Evolutionary conservation across 139 green algal genomes (phyloP).

Genomic region (Coelastrella sp.): DNA sequence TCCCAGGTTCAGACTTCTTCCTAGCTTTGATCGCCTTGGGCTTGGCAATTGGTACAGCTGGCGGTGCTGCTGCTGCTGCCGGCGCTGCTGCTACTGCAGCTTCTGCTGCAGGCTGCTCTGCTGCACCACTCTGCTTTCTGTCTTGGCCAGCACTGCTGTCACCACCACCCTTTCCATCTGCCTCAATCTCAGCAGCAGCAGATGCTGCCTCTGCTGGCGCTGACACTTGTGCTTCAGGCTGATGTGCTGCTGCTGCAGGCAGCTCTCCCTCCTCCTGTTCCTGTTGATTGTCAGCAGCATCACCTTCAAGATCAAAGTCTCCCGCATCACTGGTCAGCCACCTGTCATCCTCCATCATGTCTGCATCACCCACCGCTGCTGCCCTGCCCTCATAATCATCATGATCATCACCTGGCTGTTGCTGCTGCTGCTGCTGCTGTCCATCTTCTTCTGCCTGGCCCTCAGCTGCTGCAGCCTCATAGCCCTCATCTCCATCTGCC

Average conservation of each 20-base stretch:
- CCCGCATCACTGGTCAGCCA: not conserved
- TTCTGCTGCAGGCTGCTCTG: not conserved
- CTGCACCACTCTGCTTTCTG: not conserved
- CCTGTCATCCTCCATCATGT: not conserved
- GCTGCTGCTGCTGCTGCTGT: not conserved
- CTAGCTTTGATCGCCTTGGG: not conserved
- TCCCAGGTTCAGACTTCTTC: not conserved
- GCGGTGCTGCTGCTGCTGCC: not conserved
- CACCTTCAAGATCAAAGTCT: not conserved
- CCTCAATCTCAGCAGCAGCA: not conserved
- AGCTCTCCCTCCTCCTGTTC: conserved; percentile 29
- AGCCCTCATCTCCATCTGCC: not conserved
- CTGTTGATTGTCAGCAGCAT: not conserved
- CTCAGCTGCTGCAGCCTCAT: not conserved
- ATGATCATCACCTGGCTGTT: not conserved
- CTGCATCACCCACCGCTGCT: not conserved
- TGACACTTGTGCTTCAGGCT: not conserved
- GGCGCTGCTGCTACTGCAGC: not conserved
- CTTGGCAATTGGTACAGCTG: not conserved
- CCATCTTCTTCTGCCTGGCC: not conserved
- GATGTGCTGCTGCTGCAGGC: not conserved
- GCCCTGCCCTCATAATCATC: not conserved
- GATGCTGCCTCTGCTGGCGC: not conserved
- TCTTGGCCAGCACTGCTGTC: not conserved
- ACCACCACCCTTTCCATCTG: not conserved